Percentiles rank a stretch among this genome's conserved stretches.
Conservation (phyloP, 2,329 filamentous ascomycete species). For the Arthrobotrys sinensis region DNA sequence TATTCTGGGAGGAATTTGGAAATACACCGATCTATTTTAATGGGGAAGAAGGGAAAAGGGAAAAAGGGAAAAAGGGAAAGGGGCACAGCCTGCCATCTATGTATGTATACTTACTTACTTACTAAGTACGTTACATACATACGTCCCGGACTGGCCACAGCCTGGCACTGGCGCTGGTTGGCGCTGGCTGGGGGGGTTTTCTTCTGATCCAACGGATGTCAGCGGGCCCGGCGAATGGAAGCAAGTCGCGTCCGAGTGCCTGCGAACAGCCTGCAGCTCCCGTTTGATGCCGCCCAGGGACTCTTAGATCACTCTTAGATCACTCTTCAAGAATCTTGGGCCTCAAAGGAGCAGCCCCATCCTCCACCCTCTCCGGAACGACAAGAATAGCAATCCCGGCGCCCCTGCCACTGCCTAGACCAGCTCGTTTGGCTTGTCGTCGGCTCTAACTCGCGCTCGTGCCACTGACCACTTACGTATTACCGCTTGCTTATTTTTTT, state of each 20-base stretch:
- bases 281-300: constrained; percentile 24
- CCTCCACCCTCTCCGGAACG: constrained; percentile 11
- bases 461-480: constrained; percentile 5
- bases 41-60: background rate
- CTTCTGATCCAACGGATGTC: constrained; percentile 49
- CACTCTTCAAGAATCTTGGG: background rate
- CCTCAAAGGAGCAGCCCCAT: constrained; percentile 21
- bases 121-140: no score
- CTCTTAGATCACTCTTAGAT: background rate
- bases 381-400: constrained; percentile 22
- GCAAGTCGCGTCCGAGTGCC: constrained; percentile 22
- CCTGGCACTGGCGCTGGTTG: background rate
- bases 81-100: background rate
- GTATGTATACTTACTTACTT: no score
- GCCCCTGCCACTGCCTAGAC: constrained; percentile 14
- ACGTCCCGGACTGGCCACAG: no score
- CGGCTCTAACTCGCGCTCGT: constrained; percentile 6
- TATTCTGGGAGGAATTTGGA: no score
- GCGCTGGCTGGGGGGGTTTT: constrained; percentile 4
- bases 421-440: constrained; percentile 9
- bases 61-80: background rate
- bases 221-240: constrained; percentile 24
- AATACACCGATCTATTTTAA: background rate
- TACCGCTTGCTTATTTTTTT: background rate
- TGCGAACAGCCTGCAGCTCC: constrained; percentile 12